Percentiles rank a stretch among this genome's conserved stretches.
phyloP scores from a whole-genome alignment of 2,329 filamentous ascomycete species.

The Fusarium sacchari region DNA sequence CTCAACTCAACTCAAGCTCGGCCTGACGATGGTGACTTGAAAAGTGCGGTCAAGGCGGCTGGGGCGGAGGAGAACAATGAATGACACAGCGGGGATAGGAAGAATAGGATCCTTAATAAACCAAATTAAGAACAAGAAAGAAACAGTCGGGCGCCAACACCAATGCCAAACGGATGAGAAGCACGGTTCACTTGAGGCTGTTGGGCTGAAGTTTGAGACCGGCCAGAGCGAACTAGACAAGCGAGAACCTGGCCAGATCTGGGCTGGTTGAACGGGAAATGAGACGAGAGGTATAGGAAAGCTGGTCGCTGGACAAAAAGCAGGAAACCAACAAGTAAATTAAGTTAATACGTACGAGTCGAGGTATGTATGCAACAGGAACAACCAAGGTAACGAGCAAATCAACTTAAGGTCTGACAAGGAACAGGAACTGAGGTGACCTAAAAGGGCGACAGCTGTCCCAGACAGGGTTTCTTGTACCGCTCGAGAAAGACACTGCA shows the following conservation, averaged over 20 bases:
- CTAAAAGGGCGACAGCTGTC: conserved; percentile 9
- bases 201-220: conserved; percentile 44
- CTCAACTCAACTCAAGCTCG: neutral
- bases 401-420: neutral
- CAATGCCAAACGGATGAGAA: conserved; percentile 10
- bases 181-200: conserved; percentile 31
- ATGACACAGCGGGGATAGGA: neutral
- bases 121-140: conserved; percentile 6
- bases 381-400: neutral
- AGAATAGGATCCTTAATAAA: neutral
- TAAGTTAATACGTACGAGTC: conserved; percentile 5
- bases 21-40: neutral
- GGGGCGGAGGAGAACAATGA: conserved; percentile 12
- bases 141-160: conserved; percentile 2
- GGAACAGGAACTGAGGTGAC: conserved; percentile 11
- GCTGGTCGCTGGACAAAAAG: neutral
- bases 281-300: neutral
- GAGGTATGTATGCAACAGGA: conserved; percentile 6
- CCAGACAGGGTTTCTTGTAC: conserved; percentile 25
- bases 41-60: conserved; percentile 11
- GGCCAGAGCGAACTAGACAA: conserved; percentile 33
- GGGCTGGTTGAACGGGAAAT: conserved; percentile 5
- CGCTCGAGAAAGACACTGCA: conserved; percentile 12
- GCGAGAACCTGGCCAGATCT: neutral
- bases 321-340: conserved; percentile 7